Base-by-base conservation (phyloP, 139 green algal species). In the Micractinium sp. region DNA sequence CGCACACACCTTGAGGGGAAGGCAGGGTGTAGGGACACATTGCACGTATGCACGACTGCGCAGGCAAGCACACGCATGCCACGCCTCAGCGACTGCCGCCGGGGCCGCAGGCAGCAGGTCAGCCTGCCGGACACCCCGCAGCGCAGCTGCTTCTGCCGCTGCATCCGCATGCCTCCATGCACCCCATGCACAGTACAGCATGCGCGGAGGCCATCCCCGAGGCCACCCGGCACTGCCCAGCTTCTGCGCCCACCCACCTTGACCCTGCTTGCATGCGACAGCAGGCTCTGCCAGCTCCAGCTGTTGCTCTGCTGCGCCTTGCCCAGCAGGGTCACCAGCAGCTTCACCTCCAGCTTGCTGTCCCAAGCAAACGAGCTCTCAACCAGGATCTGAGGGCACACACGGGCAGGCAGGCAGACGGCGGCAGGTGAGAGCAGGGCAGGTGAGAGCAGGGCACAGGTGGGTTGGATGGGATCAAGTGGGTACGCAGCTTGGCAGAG, bases 311-410 rank as follows among this genome's bases (percentile, higher is more conserved):
- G 85, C 47, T 29, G 81, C 73, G 33, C 39, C 53, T 69, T 84
- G 78, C 78, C 80, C 35, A 87, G 61, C 82, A 86, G 73, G n/a
- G 85, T 89, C 47, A 92, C 85, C 25, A 66, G 29, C 61, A 92
- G 60, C 80, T 88, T 89, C 13, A 89, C 71, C n/a, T 90, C 63
- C 83, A 90, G 78, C 31, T 88, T 91, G 35, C 61, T 86, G 29
- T 76, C 41, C 90, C 90, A 93, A 0, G 27, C 67, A 67, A 91
- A 93, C 36, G 61, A 39, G 39, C 67, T 36, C 56, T 93, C 90
- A 9, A 86, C 66, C 20, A 87, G 15, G 18, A 89, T 12, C 47
- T 80, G 35, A 2, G 47, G 27, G 29, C 69, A 77, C n/a, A n/a
- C n/a, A n/a, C n/a, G n/a, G 69, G 69, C 69, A 77, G 25, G 69